Conservation (phyloP, 495 filamentous ascomycete genomes). For the Clavariopsis aquatica region DNA sequence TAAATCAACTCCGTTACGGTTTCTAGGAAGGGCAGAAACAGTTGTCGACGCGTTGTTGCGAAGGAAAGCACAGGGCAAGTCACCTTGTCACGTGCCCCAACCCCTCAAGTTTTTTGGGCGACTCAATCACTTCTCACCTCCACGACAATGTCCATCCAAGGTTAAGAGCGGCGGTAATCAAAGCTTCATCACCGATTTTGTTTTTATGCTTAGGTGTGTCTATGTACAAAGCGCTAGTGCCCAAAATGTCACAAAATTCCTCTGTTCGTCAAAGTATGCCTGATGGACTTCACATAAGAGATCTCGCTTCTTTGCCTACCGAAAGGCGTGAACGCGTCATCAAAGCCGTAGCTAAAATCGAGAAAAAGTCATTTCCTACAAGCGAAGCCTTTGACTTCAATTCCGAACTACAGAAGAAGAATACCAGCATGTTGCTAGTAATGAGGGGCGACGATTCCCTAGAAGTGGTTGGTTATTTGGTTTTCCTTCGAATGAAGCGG, state of each 20-base stretch:
- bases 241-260: background rate
- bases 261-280: background rate
- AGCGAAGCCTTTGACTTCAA: slow-evolving; percentile 59
- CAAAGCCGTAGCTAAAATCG: slow-evolving; percentile 51
- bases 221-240: background rate
- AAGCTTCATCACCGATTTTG: no score
- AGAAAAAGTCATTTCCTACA: slow-evolving; percentile 60
- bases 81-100: slow-evolving; percentile 3
- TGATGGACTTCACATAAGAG: slow-evolving; percentile 4
- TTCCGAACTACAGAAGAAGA: slow-evolving; percentile 58
- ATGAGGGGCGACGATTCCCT: slow-evolving; percentile 38
- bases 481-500: slow-evolving; percentile 57
- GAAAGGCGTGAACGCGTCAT: slow-evolving; percentile 43
- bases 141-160: no score
- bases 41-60: background rate
- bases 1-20: background rate
- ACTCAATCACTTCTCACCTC: no score
- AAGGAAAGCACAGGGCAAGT: slow-evolving; percentile 2
- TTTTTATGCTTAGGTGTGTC: no score
- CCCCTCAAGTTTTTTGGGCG: no score
- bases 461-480: slow-evolving; percentile 53
- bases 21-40: background rate
- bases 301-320: slow-evolving; percentile 15
- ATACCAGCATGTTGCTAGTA: slow-evolving; percentile 55
- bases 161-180: no score